Percentiles rank a stretch among this genome's conserved stretches.
phyloP scores from a whole-genome alignment of 208 protist genomes.

The Trypanosoma platydactyli region DNA sequence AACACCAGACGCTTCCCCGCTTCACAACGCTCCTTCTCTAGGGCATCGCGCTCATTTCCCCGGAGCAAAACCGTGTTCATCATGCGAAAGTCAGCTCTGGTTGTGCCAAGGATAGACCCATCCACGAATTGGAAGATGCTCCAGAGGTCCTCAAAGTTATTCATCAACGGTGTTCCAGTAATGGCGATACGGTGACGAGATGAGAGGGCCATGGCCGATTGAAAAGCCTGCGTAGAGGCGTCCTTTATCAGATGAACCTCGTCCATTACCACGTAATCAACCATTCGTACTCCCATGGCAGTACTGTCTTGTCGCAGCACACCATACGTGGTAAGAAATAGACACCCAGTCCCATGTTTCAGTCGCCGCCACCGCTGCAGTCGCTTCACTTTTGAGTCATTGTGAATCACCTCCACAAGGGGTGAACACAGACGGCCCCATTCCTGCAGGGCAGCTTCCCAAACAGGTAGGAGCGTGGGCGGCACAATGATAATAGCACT shows the following conservation, averaged over 20 bases:
- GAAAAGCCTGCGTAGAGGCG: conserved; percentile 48
- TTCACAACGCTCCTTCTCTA: conserved; percentile 30
- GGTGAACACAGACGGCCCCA: conserved; percentile 39
- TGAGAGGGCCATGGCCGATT: conserved; percentile 57
- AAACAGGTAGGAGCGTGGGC: conserved; percentile 89
- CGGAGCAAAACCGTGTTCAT: conserved; percentile 58
- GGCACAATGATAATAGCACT: conserved; percentile 95
- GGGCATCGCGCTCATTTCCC: conserved; percentile 81
- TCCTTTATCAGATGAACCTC: conserved; percentile 87
- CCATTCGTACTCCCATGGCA: conserved; percentile 45
- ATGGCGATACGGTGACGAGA: conserved; percentile 79
- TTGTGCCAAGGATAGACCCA: conserved; percentile 48
- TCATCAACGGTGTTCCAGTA: conserved; percentile 86
- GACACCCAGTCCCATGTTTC: conserved; percentile 43
- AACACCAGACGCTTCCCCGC: conserved; percentile 42
- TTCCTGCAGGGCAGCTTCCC: conserved; percentile 88
- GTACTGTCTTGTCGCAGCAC: conserved; percentile 72
- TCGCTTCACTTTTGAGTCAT: conserved; percentile 47
- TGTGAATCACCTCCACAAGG: conserved; percentile 59
- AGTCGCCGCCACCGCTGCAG: conserved; percentile 56
- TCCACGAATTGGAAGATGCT: conserved; percentile 83
- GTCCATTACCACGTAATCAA: conserved; percentile 86
- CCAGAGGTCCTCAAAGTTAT: conserved; percentile 86
- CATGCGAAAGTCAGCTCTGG: conserved; percentile 37
- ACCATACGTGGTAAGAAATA: conserved; percentile 84